A percentile compares a stretch with the other conserved stretches of the same genome.
phyloP scores from a whole-genome alignment of 2,329 filamentous ascomycete species.

The Aspergillus alliaceus region DNA sequence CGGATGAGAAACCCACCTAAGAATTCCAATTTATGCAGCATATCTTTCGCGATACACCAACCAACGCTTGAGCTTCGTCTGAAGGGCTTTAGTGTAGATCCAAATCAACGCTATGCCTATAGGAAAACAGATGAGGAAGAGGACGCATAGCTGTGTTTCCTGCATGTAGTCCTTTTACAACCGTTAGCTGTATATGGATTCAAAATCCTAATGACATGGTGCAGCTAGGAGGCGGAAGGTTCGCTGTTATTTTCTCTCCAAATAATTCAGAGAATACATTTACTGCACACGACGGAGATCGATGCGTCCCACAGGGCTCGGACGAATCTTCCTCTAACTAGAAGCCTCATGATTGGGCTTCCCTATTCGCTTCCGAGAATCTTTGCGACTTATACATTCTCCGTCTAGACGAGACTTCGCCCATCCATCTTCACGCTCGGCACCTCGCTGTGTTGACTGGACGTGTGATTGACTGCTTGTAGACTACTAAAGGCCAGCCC shows the following conservation, averaged over 20 bases:
- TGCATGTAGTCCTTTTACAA: background rate
- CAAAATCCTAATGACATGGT: background rate
- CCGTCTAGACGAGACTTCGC: background rate
- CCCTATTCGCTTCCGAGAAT: background rate
- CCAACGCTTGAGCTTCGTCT: background rate
- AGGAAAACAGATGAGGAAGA: background rate
- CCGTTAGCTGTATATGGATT: background rate
- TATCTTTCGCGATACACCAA: background rate
- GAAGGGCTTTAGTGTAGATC: background rate
- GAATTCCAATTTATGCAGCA: background rate
- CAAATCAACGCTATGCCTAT: background rate
- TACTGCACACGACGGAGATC: background rate
- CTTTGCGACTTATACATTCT: background rate
- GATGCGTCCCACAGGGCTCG: background rate
- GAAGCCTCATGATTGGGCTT: background rate
- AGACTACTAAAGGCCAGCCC: background rate
- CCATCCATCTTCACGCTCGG: background rate
- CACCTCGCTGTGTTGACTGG: background rate
- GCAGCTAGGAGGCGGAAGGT: background rate
- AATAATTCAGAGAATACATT: background rate
- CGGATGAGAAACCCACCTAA: background rate
- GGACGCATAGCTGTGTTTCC: background rate
- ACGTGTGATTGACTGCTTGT: background rate
- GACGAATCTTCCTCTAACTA: too few relatives aligned
- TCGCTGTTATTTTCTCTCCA: background rate